Evolutionary conservation across 1,139 yeast genomes (phyloP), one percentile per base, ranked within the genome.

Genomic region (Kodamaea derodonti): DNA sequence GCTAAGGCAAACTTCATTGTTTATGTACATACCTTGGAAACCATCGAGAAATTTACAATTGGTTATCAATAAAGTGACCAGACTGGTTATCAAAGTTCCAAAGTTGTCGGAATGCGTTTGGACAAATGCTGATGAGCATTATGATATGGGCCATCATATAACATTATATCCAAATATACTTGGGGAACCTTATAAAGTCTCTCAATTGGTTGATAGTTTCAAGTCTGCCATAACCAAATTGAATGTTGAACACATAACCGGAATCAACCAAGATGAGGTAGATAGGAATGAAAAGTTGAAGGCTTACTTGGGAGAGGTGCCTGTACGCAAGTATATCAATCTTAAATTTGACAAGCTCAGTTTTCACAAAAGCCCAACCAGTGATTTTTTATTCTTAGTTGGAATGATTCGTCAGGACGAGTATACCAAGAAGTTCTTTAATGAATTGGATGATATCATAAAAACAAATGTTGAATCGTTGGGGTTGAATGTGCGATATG

Each of bases 21-120:
- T 38, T 32, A 30, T 43, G 8, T 48, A 43, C 25, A 29, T 53
- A 2, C 56, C 56, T 7, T 53, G 57, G 56, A 30, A 34, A 14
- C 49, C 54, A 2, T 29, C 43, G 9, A 24, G 38, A 4, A 33
- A 30, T 6, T 14, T 32, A 2, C 29, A 31, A 4, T 24, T 34
- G 16, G 24, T 31, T 16, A 14, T 22, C 10, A 33, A 37, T 13
- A 36, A 37, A 18, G 20, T 37, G 10, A 29, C 32, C 16, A 28
- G 23, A 13, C 27, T 20, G 22, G 36, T 32, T 12, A 12, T 18
- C 14, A 7, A 12, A 13, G 9, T 13, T 14, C 29, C 32, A 9
- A 16, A 9, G 28, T 14, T 18, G 4, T 10, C 17, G 18, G 23
- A 26, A 11, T 45, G 36, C 27, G 11, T 20, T 11, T 44, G 48